Conservation (phyloP, 2,329 filamentous ascomycete genomes). For the Aspergillus novofumigatus region DNA sequence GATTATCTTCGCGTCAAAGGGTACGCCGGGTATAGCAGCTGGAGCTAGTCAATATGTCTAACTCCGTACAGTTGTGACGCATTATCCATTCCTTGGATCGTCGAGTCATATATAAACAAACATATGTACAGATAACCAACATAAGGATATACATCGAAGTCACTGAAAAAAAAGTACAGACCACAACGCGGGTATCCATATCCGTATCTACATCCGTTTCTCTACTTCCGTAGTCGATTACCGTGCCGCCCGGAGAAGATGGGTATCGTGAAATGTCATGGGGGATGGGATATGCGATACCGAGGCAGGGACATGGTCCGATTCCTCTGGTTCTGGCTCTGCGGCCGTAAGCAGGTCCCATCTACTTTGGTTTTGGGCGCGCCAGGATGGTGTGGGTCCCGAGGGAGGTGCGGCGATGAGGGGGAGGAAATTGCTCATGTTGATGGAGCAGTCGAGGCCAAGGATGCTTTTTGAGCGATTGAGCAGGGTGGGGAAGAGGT, state of each 20-base stretch:
- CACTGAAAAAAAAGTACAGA: background rate
- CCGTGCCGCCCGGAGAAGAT: background rate
- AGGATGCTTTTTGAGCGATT: slow-evolving; percentile 29
- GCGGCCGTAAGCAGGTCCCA: background rate
- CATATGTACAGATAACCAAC: background rate
- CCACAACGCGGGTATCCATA: background rate
- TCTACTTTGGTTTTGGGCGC: background rate
- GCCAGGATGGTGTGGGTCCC: background rate
- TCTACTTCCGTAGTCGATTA: background rate
- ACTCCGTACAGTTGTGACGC: background rate
- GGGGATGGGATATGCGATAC: background rate
- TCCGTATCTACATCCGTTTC: background rate
- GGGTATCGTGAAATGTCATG: background rate
- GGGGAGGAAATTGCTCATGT: slow-evolving; percentile 26
- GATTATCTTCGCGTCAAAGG: no score
- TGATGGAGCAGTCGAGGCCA: slow-evolving; percentile 28
- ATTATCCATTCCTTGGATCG: background rate
- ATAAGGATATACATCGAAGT: background rate
- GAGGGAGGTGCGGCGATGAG: slow-evolving; percentile 13
- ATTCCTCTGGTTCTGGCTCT: background rate
- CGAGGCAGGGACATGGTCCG: background rate
- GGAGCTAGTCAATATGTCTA: no score
- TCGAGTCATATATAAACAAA: background rate
- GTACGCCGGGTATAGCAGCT: no score
- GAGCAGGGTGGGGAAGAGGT: slow-evolving; percentile 31